Conservation (phyloP, 352 stramenopile genomes). For the Hyaloperonospora arabidopsidis region DNA sequence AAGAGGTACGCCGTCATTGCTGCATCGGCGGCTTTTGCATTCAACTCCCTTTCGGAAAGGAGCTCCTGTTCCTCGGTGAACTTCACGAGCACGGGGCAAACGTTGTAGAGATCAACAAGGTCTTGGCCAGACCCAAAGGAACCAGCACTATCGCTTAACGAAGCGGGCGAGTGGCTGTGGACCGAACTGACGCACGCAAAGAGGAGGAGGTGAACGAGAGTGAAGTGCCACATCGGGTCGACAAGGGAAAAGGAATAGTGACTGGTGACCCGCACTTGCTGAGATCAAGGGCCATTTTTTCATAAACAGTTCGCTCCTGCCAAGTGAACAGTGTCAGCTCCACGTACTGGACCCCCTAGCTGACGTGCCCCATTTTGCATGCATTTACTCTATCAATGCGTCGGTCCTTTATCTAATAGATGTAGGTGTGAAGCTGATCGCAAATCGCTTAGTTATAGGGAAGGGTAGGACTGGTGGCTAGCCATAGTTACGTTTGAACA, state of each 20-base stretch:
- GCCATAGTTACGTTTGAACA: too few relatives aligned
- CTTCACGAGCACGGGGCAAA: constrained; percentile 14
- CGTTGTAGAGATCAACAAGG: constrained; percentile 13
- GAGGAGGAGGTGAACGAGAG: constrained; percentile 5
- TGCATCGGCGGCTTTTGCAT: constrained; percentile 15
- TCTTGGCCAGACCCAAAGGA: too few relatives aligned
- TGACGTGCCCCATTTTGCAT: too few relatives aligned
- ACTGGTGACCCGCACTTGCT: neutral
- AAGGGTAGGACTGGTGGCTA: too few relatives aligned
- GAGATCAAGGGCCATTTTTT: too few relatives aligned
- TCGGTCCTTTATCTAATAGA: too few relatives aligned
- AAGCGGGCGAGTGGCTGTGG: constrained; percentile 1
- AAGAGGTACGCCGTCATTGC: constrained; percentile 19
- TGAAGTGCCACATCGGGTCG: constrained; percentile 10
- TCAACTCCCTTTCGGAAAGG: constrained; percentile 13
- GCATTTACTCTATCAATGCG: too few relatives aligned
- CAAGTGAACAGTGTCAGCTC: too few relatives aligned
- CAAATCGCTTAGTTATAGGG: too few relatives aligned
- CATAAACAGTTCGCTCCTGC: too few relatives aligned
- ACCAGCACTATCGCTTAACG: neutral
- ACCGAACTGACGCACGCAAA: constrained; percentile 6
- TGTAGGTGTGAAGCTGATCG: too few relatives aligned
- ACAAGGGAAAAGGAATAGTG: constrained; percentile 5
- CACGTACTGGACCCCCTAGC: too few relatives aligned
- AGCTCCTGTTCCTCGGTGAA: constrained; percentile 13